Evolutionary conservation across 192 early-diverging fungal species (phyloP).

Genomic region (Gamsiella multidivaricata): DNA sequence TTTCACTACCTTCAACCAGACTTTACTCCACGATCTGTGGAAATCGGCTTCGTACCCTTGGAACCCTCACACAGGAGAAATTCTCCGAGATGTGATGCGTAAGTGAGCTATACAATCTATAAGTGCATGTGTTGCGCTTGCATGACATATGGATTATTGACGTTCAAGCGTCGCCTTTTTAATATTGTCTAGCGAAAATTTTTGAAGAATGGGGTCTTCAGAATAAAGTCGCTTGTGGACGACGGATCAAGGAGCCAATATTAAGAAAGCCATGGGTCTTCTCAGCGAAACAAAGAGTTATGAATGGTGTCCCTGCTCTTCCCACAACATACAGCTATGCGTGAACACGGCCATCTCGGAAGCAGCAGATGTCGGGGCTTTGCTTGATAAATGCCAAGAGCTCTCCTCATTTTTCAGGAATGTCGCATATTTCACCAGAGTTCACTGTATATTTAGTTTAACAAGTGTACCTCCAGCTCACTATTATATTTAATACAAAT

Average conservation of each 20-base stretch:
- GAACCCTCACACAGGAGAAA: neutral
- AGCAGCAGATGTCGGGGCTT: neutral
- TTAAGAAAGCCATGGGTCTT: neutral
- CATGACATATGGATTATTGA: neutral
- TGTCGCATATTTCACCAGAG: no score
- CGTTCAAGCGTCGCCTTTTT: no score
- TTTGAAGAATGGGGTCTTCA: neutral
- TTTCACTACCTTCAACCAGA: neutral
- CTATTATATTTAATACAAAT: no score
- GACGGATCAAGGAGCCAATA: neutral
- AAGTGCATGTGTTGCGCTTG: neutral
- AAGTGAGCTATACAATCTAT: neutral
- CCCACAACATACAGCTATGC: slow-evolving; percentile 6
- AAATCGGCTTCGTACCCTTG: neutral
- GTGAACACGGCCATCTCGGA: slow-evolving; percentile 1
- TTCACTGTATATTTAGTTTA: no score
- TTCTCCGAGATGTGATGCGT: neutral
- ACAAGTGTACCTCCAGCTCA: no score
- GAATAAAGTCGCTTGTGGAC: neutral
- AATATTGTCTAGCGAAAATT: neutral
- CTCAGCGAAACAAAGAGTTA: neutral
- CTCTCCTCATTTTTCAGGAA: neutral
- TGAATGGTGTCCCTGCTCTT: slow-evolving; percentile 1
- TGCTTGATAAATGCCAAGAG: neutral
- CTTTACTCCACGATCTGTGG: neutral